A percentile compares a stretch with the other conserved stretches of the same genome.
These are phyloP conservation scores for Starmerella scarabaei DNA, from an alignment of 805 yeast species.

Conservation along the genomic window DNA sequence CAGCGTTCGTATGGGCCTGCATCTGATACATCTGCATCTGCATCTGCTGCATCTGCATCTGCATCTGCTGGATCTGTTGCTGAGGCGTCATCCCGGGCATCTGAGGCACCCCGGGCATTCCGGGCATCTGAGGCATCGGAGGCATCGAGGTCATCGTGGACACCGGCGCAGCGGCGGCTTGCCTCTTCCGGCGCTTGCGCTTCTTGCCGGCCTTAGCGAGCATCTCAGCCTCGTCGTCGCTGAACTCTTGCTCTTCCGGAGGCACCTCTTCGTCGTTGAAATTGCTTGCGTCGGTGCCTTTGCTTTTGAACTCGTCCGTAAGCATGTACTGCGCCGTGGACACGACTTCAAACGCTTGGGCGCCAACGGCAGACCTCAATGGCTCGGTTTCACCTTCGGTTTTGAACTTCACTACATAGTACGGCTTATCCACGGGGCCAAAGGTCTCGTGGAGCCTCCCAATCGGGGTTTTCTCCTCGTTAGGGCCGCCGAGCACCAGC, in stretches of 20 bases:
- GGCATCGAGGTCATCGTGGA: neutral
- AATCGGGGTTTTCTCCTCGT: slow-evolving; percentile 42
- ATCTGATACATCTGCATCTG: neutral
- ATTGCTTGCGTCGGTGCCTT: slow-evolving; percentile 92
- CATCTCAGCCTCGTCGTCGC: slow-evolving; percentile 85
- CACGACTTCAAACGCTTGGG: slow-evolving; percentile 60
- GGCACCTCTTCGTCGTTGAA: slow-evolving; percentile 90
- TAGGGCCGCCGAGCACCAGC: slow-evolving; percentile 35
- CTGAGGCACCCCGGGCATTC: too few species aligned
- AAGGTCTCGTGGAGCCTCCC: slow-evolving; percentile 81
- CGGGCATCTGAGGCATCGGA: neutral
- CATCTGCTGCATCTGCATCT: slow-evolving; percentile 3
- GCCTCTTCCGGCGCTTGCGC: slow-evolving; percentile 30
- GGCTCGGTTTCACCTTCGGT: slow-evolving; percentile 36
- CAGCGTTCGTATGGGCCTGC: neutral
- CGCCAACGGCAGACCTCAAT: slow-evolving; percentile 39
- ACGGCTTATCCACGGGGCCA: slow-evolving; percentile 74
- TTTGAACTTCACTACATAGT: slow-evolving; percentile 61
- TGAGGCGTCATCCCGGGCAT: slow-evolving; percentile 4
- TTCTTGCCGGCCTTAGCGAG: slow-evolving; percentile 54
- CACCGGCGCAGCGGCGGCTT: too few species aligned
- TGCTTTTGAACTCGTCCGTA: slow-evolving; percentile 59
- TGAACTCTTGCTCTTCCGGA: slow-evolving; percentile 84
- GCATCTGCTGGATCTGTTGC: slow-evolving; percentile 10
- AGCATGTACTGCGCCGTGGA: slow-evolving; percentile 66